Percentiles rank a stretch among this genome's conserved stretches.
phyloP scores from a whole-genome alignment of 2,329 filamentous ascomycete genomes.

The Pseudogymnoascus sp. region DNA sequence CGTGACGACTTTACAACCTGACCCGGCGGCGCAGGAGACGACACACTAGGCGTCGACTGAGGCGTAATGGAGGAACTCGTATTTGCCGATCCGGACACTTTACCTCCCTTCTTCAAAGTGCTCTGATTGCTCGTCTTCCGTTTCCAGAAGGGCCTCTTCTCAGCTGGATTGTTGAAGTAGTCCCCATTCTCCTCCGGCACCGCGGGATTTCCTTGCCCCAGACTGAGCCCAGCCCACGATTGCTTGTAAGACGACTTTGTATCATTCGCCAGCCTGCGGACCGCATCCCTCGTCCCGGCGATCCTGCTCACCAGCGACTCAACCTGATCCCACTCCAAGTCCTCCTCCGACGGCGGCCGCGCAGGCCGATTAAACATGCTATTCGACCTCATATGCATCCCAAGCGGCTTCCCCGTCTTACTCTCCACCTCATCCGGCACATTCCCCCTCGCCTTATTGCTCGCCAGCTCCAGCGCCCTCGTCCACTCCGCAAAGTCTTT shows the following conservation, averaged over 20 bases:
- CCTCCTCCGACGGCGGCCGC: conserved; percentile 45
- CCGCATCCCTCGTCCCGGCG: conserved; percentile 78
- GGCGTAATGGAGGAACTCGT: conserved; percentile 19
- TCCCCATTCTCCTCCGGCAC: conserved; percentile 37
- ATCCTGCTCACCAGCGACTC: conserved; percentile 80
- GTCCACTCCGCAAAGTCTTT: conserved; percentile 88
- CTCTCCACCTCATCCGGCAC: conserved; percentile 10
- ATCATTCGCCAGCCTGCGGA: conserved; percentile 78
- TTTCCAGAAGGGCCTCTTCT: conserved; percentile 83
- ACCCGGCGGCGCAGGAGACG: conserved; percentile 17
- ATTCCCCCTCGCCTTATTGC: conserved; percentile 50
- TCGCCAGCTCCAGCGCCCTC: conserved; percentile 73
- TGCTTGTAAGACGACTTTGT: conserved; percentile 47
- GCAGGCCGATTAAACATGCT: conserved; percentile 10
- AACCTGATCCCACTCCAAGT: conserved; percentile 78
- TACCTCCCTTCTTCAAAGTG: conserved; percentile 16
- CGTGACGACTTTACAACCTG: conserved; percentile 14
- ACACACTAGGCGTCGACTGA: conserved; percentile 22
- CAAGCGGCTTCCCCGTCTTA: conserved; percentile 13
- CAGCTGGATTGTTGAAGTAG: conserved; percentile 40
- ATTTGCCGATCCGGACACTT: not conserved
- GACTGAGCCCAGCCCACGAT: conserved; percentile 8
- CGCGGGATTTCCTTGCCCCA: conserved; percentile 9
- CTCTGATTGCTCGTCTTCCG: conserved; percentile 56
- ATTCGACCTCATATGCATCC: conserved; percentile 27